Evolutionary conservation across 176 grass and related monocot species (phyloP).

Genomic region (Leersia perrieri): DNA sequence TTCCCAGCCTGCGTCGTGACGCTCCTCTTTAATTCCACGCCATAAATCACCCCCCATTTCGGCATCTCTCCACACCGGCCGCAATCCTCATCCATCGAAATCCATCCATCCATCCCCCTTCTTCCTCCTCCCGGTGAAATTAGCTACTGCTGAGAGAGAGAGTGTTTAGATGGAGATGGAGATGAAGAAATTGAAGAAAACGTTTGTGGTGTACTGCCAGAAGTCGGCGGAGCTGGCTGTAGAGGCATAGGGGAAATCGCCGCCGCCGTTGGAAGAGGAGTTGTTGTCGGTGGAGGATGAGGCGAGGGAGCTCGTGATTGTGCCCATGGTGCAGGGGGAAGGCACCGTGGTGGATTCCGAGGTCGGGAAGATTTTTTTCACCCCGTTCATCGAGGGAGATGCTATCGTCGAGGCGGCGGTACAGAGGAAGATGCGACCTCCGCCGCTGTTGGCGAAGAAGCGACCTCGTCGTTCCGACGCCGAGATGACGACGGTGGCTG

Average conservation of each 20-base stretch:
- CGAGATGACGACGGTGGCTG: no score
- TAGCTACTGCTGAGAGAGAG: no score
- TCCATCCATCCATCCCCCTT: no score
- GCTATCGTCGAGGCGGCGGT: neutral
- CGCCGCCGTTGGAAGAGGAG: neutral
- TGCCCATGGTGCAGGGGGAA: neutral
- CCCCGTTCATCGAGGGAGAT: neutral
- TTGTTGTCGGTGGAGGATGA: neutral
- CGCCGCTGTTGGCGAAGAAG: no score
- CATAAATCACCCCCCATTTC: no score
- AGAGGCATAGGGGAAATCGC: no score
- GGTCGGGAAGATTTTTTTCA: neutral
- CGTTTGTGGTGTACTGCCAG: neutral
- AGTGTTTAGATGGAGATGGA: no score
- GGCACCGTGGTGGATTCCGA: neutral
- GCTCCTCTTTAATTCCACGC: no score
- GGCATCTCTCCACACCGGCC: no score
- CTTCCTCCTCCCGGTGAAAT: no score
- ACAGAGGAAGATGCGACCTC: neutral
- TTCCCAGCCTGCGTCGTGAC: no score
- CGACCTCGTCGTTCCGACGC: neutral
- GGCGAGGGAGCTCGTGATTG: neutral
- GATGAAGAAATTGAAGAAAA: neutral
- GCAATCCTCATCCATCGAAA: no score
- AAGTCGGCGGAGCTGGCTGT: neutral